Percentiles rank a stretch among this genome's conserved stretches.
Conservation (phyloP, 1,284 basidiomycete species). For the Salmacisia buchloeana region DNA sequence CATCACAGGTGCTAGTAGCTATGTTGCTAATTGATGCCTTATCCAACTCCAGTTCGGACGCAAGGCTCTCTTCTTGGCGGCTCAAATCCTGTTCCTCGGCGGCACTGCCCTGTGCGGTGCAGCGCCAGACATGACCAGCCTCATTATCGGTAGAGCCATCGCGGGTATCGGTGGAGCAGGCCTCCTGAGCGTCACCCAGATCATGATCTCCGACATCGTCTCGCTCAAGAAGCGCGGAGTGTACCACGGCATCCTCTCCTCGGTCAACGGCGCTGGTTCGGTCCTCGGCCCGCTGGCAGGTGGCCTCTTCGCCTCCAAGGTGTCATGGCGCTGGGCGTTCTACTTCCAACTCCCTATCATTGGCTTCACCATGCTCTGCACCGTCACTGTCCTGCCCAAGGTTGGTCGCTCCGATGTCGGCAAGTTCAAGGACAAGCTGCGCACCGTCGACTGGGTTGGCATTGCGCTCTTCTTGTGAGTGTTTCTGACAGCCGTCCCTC, state of each 20-base stretch:
- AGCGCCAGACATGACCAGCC: conserved; percentile 9
- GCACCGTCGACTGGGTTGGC: conserved; percentile 12
- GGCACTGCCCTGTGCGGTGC: conserved; percentile 13
- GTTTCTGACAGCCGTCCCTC: background rate
- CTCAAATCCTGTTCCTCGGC: conserved; percentile 9
- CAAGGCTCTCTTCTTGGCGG: conserved; percentile 5
- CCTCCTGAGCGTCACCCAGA: conserved; percentile 15
- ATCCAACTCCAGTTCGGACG: conserved; percentile 8
- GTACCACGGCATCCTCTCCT: conserved; percentile 14
- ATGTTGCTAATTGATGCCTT: no score
- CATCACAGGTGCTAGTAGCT: no score
- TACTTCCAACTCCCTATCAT: conserved; percentile 18
- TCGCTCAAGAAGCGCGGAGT: conserved; percentile 14
- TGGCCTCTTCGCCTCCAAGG: conserved; percentile 10
- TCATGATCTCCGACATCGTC: conserved; percentile 18
- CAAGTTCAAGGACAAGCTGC: conserved; percentile 9
- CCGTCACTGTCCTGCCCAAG: conserved; percentile 8
- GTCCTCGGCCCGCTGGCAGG: conserved; percentile 13
- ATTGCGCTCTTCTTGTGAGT: conserved; percentile 12
- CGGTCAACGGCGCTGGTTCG: conserved; percentile 11
- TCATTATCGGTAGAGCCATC: conserved; percentile 15
- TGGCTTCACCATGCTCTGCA: conserved; percentile 9
- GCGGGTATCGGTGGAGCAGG: conserved; percentile 16
- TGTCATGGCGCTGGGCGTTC: conserved; percentile 14
- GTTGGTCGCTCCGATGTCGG: conserved; percentile 8